Base-by-base conservation (phyloP, 140 eudicot genomes). In the Oenanthe javanica region DNA sequence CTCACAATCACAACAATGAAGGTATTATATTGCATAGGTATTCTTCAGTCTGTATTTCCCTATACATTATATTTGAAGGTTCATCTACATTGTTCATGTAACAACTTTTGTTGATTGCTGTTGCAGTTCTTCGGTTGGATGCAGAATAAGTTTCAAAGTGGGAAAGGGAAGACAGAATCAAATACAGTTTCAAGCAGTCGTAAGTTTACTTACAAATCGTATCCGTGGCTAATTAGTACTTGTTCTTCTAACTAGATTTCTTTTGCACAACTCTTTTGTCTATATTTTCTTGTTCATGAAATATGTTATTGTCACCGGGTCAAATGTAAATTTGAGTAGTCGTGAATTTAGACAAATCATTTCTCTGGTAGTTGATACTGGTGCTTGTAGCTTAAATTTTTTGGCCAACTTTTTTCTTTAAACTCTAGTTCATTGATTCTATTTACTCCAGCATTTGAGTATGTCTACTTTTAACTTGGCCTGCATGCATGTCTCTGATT, bases 121-220 rank as follows among this genome's bases (percentile, higher is more conserved):
- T 48, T 90, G 90, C 91, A 94, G 98, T 87, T 94, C 88, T 90
- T 94, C 80, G 83, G 81, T 40, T 94, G 98, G 98, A 84, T 94
- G 93, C 96, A 93, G 50, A 90, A 69, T 79, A 93, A 88, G 87
- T 70, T 93, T 81, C 85, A 81, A 82, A 90, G 88, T 47, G 88
- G 88, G 67, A 88, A 86, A 81, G 89, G 84, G 52, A 83, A 83
- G 72, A 90, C 78, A 79, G 86, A 83, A 73, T 78, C 88, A 36
- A 79, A 55, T 84, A 21, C 88, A 72, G 84, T 55, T 55, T 82
- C 90, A 38, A 25, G 82, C 78, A 80, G 86, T 46, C 79, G 92
- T 91, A 89, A 82, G 89, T 81, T 38, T 25, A 19, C 77, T 11
- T 14, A 1, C 42, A 47, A 25, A 66, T 27, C 23, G 38, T 38